A percentile compares a stretch with the other conserved stretches of the same genome.
Evolutionary conservation across 1,284 basidiomycete genomes (phyloP).

Genomic region (Fomitopsis betulina): DNA sequence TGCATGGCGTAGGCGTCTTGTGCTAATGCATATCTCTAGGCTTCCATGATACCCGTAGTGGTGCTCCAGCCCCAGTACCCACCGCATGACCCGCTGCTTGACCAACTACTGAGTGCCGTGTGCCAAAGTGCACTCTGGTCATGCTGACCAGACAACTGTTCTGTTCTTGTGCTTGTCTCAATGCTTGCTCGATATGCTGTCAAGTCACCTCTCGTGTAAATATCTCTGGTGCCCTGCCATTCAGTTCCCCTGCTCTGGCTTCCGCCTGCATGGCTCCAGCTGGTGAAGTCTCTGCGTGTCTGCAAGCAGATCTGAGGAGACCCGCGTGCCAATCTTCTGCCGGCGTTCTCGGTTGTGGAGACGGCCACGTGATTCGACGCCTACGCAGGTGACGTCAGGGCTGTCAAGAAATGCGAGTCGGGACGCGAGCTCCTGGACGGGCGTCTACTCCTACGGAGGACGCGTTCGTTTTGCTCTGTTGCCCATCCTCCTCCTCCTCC

Average conservation of each 20-base stretch:
- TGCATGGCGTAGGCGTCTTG: background rate
- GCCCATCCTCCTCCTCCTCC: slow-evolving; percentile 23
- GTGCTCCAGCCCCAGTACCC: slow-evolving; percentile 2
- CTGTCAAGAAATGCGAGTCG: slow-evolving; percentile 4
- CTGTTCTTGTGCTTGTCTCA: background rate
- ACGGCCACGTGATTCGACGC: background rate
- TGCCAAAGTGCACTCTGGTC: background rate
- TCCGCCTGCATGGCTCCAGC: background rate
- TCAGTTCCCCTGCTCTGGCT: background rate
- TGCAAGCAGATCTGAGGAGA: background rate
- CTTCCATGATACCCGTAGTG: slow-evolving; percentile 13
- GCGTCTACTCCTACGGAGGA: slow-evolving; percentile 3
- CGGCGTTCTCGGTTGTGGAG: background rate
- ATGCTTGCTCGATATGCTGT: background rate
- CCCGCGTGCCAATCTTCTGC: too few species aligned
- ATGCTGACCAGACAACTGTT: background rate
- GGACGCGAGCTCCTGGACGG: slow-evolving; percentile 10
- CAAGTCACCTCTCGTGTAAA: background rate
- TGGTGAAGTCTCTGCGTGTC: background rate
- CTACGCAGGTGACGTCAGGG: slow-evolving; percentile 12
- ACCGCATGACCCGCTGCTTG: background rate
- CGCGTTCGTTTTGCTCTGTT: slow-evolving; percentile 12
- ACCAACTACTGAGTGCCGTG: background rate
- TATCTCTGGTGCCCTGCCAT: background rate
- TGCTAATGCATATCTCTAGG: background rate